Conservation (phyloP, 306 rosid genomes). For the Cicer pinnatifidum region DNA sequence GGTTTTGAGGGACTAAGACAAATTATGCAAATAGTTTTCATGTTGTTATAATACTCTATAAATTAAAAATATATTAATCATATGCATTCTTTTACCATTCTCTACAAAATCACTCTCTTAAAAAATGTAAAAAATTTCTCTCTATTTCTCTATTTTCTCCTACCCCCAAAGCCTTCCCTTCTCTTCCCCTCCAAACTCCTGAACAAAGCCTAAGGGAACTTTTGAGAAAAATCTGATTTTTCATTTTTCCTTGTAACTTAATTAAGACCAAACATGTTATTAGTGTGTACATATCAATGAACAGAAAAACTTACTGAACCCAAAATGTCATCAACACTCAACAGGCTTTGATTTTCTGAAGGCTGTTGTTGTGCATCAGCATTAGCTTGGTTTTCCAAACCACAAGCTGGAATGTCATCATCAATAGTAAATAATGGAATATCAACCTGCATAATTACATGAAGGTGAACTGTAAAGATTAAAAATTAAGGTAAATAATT, state of each 20-base stretch:
- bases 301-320: slow-evolving; percentile 61
- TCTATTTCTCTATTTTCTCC: too few relatives aligned
- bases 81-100: too few relatives aligned
- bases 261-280: slow-evolving; percentile 3
- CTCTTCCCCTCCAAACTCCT: too few relatives aligned
- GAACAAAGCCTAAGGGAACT: not conserved
- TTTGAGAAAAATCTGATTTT: not conserved
- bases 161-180: too few relatives aligned
- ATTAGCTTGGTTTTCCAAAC: slow-evolving; percentile 52
- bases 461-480: slow-evolving; percentile 29
- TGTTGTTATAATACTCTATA: too few relatives aligned
- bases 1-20: too few relatives aligned
- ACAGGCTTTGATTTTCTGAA: slow-evolving; percentile 51
- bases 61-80: too few relatives aligned
- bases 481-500: slow-evolving; percentile 15
- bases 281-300: slow-evolving; percentile 1
- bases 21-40: too few relatives aligned
- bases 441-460: slow-evolving; percentile 59
- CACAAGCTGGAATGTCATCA: slow-evolving; percentile 51
- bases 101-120: too few relatives aligned
- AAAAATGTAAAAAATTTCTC: too few relatives aligned
- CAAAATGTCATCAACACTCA: slow-evolving; percentile 76
- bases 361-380: slow-evolving; percentile 39
- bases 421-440: slow-evolving; percentile 62
- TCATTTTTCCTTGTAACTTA: not conserved